These are phyloP conservation scores for Amphicarpaea edgeworthii DNA, from an alignment of 306 rosid genomes.

Conservation along the genomic window DNA sequence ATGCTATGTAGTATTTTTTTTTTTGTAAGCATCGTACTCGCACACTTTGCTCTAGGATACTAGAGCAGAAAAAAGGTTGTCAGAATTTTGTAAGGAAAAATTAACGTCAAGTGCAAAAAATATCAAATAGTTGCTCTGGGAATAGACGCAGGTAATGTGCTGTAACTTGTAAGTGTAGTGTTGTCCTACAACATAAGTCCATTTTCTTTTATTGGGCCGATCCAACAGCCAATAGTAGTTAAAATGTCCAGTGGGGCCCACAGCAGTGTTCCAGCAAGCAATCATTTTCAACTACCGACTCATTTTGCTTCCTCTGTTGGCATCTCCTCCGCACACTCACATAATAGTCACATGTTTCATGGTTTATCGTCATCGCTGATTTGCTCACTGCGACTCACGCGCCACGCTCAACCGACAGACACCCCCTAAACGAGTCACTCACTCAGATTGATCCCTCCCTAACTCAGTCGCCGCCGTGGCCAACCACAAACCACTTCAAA, in stretches of 20 bases:
- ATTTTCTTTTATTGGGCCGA: constrained; percentile 21
- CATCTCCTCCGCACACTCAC: neutral
- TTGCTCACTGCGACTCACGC: constrained; percentile 19
- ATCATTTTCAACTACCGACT: constrained; percentile 57
- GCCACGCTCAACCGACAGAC: constrained; percentile 30
- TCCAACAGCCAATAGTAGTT: constrained; percentile 38
- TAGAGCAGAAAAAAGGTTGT: no score
- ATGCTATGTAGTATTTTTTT: no score
- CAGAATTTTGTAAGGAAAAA: no score
- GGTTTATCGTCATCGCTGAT: neutral
- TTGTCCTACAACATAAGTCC: no score
- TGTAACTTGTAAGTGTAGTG: no score
- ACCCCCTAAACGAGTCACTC: neutral
- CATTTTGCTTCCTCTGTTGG: neutral
- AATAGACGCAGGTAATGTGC: no score
- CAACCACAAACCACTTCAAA: constrained; percentile 44
- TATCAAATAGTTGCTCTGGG: no score
- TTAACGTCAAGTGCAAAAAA: no score
- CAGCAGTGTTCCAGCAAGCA: constrained; percentile 1
- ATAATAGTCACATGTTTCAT: neutral
- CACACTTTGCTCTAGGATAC: no score
- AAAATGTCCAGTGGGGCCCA: constrained; percentile 21
- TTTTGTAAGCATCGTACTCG: no score
- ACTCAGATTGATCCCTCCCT: neutral
- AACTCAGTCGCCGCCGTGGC: constrained; percentile 48